Evolutionary conservation across 2,329 filamentous ascomycete species (phyloP).

Genomic region (Didymella segeticola): DNA sequence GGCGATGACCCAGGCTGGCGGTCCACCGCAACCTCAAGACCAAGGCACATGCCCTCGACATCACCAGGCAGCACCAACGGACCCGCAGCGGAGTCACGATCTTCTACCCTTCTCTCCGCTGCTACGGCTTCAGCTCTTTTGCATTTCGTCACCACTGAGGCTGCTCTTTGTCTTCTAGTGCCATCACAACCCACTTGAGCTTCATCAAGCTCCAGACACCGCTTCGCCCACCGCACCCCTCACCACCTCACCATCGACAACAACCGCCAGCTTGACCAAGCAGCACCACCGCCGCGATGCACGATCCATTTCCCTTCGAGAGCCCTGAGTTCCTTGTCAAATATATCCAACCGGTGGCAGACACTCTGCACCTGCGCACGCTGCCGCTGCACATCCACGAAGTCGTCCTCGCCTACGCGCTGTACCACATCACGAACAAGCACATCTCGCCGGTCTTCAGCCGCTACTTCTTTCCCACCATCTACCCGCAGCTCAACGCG

Average conservation of each 20-base stretch:
- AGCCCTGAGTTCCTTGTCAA: constrained; percentile 63
- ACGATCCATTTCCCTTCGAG: constrained; percentile 71
- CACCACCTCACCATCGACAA: constrained; percentile 10
- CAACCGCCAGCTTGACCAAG: not conserved
- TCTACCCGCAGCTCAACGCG: constrained; percentile 68
- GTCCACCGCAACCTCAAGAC: constrained; percentile 5
- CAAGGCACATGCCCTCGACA: constrained; percentile 17
- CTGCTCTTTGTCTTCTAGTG: not conserved
- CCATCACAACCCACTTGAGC: constrained; percentile 1
- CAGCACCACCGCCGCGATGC: constrained; percentile 60
- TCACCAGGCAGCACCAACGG: constrained; percentile 14
- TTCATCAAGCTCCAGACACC: constrained; percentile 5
- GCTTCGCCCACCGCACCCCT: constrained; percentile 11
- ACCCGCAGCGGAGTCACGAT: constrained; percentile 5
- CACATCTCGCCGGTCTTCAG: constrained; percentile 73
- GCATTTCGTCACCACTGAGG: not conserved
- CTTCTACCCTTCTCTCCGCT: not conserved
- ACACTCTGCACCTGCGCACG: constrained; percentile 66
- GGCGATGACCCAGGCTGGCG: constrained; percentile 19
- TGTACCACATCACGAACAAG: constrained; percentile 73
- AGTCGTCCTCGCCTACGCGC: constrained; percentile 67
- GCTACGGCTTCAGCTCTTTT: not conserved
- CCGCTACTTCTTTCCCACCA: constrained; percentile 64
- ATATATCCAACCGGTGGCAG: constrained; percentile 69
- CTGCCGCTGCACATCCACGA: constrained; percentile 82